phyloP scores from a whole-genome alignment of 345 rosid species.

The rapeseed (Brassica napus) region DNA sequence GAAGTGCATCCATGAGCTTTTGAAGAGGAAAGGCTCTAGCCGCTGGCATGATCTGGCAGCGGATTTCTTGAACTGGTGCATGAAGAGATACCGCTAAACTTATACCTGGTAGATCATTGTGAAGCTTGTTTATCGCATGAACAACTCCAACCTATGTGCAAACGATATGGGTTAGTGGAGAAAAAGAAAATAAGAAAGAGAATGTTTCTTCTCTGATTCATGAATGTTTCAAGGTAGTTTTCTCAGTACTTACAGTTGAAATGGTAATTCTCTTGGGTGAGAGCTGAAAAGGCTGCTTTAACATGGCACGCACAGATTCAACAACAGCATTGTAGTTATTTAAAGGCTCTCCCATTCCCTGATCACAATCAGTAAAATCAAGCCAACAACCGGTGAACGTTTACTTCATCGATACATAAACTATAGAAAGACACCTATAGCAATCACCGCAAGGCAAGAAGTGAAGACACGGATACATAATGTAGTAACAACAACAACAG shows the following conservation, averaged over 20 bases:
- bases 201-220: neutral
- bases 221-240: neutral
- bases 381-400: neutral
- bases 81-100: conserved; percentile 97
- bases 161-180: conserved; percentile 13
- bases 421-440: neutral
- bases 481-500: neutral
- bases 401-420: conserved; percentile 4
- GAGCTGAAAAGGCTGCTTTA: conserved; percentile 74
- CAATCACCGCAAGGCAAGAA: neutral
- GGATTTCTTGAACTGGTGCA: conserved; percentile 94
- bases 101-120: conserved; percentile 83
- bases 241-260: conserved; percentile 65
- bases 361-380: conserved; percentile 35
- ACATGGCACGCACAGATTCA: conserved; percentile 79
- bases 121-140: conserved; percentile 91
- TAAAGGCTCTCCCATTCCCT: conserved; percentile 99
- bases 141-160: conserved; percentile 83
- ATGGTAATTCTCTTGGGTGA: conserved; percentile 87
- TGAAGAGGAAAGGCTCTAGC: conserved; percentile 96
- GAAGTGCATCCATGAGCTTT: conserved; percentile 81
- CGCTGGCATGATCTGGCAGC: conserved; percentile 97
- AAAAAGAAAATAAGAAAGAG: neutral
- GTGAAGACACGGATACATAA: neutral
- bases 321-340: conserved; percentile 85